phyloP scores from a whole-genome alignment of 345 rosid species.

The Aethionema arabicum region DNA sequence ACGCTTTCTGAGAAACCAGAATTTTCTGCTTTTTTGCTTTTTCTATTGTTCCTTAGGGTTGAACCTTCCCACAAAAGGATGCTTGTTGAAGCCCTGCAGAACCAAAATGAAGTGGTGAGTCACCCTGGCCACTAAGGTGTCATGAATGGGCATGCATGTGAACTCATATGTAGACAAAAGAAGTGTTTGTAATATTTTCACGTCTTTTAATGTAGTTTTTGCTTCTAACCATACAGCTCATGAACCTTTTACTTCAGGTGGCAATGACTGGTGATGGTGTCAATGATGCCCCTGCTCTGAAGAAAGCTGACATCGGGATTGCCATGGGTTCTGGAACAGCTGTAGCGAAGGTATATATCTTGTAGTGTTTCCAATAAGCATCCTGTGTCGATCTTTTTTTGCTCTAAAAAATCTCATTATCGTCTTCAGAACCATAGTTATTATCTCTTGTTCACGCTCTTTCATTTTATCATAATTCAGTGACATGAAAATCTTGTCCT shows the following conservation, averaged over 20 bases:
- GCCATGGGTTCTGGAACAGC: constrained; percentile 99
- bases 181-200: constrained; percentile 9
- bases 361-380: constrained; percentile 4
- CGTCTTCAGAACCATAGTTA: constrained; percentile 4
- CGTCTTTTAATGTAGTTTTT: not conserved
- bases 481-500: constrained; percentile 12
- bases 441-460: constrained; percentile 2
- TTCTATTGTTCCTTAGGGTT: constrained; percentile 55
- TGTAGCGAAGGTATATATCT: constrained; percentile 80
- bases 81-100: constrained; percentile 96
- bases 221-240: constrained; percentile 9
- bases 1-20: constrained; percentile 13
- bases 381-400: constrained; percentile 10
- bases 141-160: not conserved
- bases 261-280: constrained; percentile 99
- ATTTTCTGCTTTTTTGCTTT: constrained; percentile 23
- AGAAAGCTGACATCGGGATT: constrained; percentile 97
- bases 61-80: constrained; percentile 97
- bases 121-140: constrained; percentile 16
- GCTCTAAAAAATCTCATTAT: not conserved
- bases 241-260: constrained; percentile 51
- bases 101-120: constrained; percentile 97
- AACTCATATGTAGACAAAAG: no score
- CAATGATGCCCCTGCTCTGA: constrained; percentile 98
- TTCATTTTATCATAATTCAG: constrained; percentile 22